A percentile compares a stretch with the other conserved stretches of the same genome.
phyloP scores from a whole-genome alignment of 768 basidiomycete species.

The Trametes punicea region DNA sequence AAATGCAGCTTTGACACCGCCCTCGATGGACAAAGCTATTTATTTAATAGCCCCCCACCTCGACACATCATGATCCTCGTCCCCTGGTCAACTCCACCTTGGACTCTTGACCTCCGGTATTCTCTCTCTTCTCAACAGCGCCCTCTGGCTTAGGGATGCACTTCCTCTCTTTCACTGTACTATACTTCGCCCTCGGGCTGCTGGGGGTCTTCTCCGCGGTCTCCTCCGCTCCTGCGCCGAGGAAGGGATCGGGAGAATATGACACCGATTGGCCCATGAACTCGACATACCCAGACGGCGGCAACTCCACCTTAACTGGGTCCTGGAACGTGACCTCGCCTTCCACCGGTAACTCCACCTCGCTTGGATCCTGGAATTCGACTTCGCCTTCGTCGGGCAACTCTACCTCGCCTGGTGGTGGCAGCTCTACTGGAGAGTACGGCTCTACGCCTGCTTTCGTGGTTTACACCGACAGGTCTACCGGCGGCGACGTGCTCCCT shows the following conservation, averaged over 20 bases:
- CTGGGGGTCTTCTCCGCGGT: not conserved
- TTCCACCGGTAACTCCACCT: not conserved
- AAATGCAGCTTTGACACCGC: too few relatives aligned
- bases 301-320: not conserved
- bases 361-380: not conserved
- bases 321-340: not conserved
- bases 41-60: too few relatives aligned
- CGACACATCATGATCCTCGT: not conserved
- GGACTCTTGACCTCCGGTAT: not conserved
- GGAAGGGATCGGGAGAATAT: not conserved
- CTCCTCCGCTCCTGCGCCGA: not conserved
- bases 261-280: not conserved
- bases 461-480: constrained; percentile 9
- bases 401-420: not conserved
- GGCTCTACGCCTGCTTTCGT: constrained; percentile 12
- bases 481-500: constrained; percentile 6
- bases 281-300: not conserved
- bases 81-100: not conserved
- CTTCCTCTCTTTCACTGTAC: not conserved
- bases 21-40: too few relatives aligned
- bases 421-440: not conserved
- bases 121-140: not conserved
- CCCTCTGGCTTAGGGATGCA: not conserved
- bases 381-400: not conserved
- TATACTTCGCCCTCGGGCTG: not conserved